Base-by-base conservation (phyloP, 495 filamentous ascomycete species). In the Hamigera avellanea region DNA sequence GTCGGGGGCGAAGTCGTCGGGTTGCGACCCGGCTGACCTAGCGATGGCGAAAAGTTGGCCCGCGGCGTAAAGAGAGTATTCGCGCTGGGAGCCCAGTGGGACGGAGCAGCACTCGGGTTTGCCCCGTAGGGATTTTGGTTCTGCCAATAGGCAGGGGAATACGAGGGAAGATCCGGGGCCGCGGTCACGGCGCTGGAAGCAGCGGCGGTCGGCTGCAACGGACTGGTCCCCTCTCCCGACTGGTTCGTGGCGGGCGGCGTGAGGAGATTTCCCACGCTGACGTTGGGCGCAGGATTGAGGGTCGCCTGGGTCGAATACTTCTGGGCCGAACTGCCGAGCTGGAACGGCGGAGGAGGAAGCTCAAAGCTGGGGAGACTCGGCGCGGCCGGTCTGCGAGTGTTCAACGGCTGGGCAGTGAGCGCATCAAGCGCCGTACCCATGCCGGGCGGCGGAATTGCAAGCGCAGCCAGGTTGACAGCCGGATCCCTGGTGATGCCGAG, bases 291-390 rank as follows among this genome's bases (percentile, higher is more conserved):
- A 2, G 67, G 50, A 55, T 62, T 49, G 39, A 64, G 53, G 60
- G 43, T 53, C 56, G 53, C 50, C 23, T 48, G 49, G 31, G 53
- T 46, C 0, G 56, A 48, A 42, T 66, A 73, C 45, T 73, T 76
- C 27, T 59, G 37, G 1, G 57, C 33, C 17, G 46, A 41, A 36
- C 34, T 42, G 18, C 37, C 26, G 13, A 45, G 13, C 1, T 46
- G 45, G 32, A 62, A 53, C n/a, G 50, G 58, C 26, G 73, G 72
- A 1, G 70, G 66, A 18, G 78, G 77, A 12, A 79, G 64, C 40
- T 80, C 76, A 39, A 82, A 81, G 43, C 53, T 64, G 32, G 78
- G 75, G 26, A 83, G 62, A 33, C 66, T 66, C 13, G 68, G 72
- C 1, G 78, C 74, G 4, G 67, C 78, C 15, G 74, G 68, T 39